A percentile compares a stretch with the other conserved stretches of the same genome.
Conservation (phyloP, 108 stramenopile genomes). For the Fragilaria crotonensis region DNA sequence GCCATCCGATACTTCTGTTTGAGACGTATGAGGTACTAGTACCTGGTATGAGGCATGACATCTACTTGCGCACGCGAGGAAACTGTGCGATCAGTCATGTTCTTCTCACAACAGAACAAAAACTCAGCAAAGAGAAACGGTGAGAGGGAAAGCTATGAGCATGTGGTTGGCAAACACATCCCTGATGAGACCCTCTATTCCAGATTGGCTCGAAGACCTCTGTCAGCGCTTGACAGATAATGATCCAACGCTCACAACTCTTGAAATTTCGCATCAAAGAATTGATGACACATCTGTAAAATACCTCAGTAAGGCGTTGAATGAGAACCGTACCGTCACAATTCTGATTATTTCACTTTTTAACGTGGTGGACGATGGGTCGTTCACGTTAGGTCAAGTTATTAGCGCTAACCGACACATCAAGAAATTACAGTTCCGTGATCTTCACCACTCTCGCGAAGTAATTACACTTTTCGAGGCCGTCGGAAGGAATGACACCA, state of each 20-base stretch:
- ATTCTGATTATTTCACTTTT: constrained; percentile 8
- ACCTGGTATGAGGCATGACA: no score
- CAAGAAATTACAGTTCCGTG: constrained; percentile 14
- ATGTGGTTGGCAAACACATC: constrained; percentile 10
- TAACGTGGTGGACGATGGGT: constrained; percentile 19
- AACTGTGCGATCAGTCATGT: no score
- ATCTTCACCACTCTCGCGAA: constrained; percentile 13
- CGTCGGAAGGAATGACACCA: neutral
- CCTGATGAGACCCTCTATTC: constrained; percentile 13
- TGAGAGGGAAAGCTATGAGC: neutral
- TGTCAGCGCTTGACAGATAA: constrained; percentile 10
- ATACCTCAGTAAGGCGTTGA: constrained; percentile 5
- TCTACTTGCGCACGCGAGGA: no score
- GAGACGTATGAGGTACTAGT: no score
- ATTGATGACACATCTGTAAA: constrained; percentile 7
- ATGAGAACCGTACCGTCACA: constrained; percentile 7
- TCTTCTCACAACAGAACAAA: no score
- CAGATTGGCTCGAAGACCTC: constrained; percentile 19
- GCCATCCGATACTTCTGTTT: no score
- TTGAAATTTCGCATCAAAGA: constrained; percentile 15
- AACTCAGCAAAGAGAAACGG: no score
- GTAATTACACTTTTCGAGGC: constrained; percentile 5
- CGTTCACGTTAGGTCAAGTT: constrained; percentile 7
- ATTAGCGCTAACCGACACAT: constrained; percentile 5
- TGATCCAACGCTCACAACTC: constrained; percentile 6